phyloP scores from a whole-genome alignment of 306 rosid species.

The Elaeagnus macrophylla region DNA sequence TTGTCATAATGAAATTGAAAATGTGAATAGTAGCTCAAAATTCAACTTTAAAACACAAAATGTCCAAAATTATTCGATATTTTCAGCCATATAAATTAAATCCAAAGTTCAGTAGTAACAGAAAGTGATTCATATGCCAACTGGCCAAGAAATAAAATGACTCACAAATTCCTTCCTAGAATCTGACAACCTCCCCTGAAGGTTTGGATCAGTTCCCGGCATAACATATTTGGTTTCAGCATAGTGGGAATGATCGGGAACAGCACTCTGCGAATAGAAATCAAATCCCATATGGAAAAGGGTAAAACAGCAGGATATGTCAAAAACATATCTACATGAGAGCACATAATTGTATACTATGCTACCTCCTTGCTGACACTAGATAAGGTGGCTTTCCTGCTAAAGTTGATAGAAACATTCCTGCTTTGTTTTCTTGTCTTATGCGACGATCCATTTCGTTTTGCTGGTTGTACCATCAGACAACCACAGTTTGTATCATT shows the following conservation, averaged over 20 bases:
- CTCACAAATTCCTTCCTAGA: conserved; percentile 18
- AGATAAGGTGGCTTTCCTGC: conserved; percentile 33
- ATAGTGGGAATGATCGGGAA: conserved; percentile 13
- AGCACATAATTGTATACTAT: conserved; percentile 6
- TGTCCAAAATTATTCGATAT: no score
- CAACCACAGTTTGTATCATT: conserved; percentile 39
- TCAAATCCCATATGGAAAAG: not conserved
- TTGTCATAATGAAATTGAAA: no score
- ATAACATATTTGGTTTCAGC: conserved; percentile 6
- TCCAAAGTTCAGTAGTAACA: no score
- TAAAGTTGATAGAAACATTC: conserved; percentile 27
- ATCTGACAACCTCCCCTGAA: conserved; percentile 4
- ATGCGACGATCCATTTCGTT: conserved; percentile 35
- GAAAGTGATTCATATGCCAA: no score
- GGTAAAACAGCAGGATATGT: not conserved
- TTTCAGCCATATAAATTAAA: no score
- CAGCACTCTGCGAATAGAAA: conserved; percentile 10
- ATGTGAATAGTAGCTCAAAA: not conserved
- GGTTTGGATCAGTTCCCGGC: not conserved
- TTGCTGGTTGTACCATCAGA: conserved; percentile 30
- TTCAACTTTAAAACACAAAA: not conserved
- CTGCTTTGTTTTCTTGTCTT: conserved; percentile 38
- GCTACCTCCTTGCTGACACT: conserved; percentile 46
- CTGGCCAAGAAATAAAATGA: not conserved
- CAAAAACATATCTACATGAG: no score